Base-by-base conservation (phyloP, 495 filamentous ascomycete genomes). In the Penicillium mononematosum region DNA sequence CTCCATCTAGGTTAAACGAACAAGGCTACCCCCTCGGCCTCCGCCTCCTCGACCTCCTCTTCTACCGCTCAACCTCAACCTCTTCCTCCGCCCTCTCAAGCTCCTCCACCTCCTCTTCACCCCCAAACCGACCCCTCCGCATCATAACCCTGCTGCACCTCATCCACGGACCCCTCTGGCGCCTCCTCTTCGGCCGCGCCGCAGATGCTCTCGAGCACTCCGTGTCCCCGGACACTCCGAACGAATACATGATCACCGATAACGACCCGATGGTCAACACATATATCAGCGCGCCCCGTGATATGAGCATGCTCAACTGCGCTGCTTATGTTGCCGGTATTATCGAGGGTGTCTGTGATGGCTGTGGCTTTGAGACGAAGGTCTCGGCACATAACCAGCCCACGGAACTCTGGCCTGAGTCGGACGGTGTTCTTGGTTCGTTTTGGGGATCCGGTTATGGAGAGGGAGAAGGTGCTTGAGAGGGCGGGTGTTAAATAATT, bases 171-270 rank as follows among this genome's bases (percentile, higher is more conserved):
- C 87, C 86, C 27, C 80, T 98, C 46, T 99, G 92, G 90, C 85
- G 86, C 45, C 89, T 93, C 70, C 88, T 99, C 41, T 99, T 98
- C 75, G 81, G 80, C 50, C 90, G 93, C 25, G 82, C 91, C 19
- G 94, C 94, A 29, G 92, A 97, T 70, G 86, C 89, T 16, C 85
- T 99, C 55, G 94, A 99, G 75, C 90, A 91, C 74, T 89, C 85
- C 55, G 82, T 84, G n/a, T 85, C 89, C 52, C 82, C 87, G 4
- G 83, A 85, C 17, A 91, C 89, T 12, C 85, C 89, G 3, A 88
- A 92, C 68, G 92, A 98, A 76, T 99, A 97, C 78, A 96, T 99
- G 93, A 91, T 99, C 63, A 86, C 86, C 56, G 94, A 99, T 70
- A 96, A 99, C 69, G 95, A 98, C 65, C 94, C 94, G 41, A 77